Percentiles rank a stretch among this genome's conserved stretches.
Conservation (phyloP, 257 asterid species). For the Nicotiana otophora region DNA sequence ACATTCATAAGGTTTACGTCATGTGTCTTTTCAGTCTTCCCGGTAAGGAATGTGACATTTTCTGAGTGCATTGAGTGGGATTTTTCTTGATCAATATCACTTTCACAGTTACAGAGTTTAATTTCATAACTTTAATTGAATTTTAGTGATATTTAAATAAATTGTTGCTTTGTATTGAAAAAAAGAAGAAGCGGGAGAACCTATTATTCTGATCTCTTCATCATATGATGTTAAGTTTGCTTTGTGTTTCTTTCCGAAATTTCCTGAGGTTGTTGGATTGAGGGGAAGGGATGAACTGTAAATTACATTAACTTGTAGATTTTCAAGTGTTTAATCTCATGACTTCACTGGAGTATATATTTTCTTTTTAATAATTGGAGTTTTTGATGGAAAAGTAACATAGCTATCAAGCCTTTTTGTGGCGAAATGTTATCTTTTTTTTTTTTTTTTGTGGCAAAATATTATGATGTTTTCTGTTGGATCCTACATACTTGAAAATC, state of each 20-base stretch:
- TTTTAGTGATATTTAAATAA: background rate
- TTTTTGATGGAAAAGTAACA: conserved; percentile 3
- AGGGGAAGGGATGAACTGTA: background rate
- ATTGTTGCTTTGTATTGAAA: background rate
- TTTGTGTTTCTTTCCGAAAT: background rate
- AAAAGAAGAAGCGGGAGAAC: background rate
- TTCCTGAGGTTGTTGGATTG: background rate
- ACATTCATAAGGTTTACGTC: background rate
- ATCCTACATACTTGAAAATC: background rate
- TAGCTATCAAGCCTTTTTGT: background rate
- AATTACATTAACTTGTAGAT: background rate
- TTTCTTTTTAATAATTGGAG: background rate
- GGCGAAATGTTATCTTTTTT: background rate
- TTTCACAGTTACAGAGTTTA: background rate
- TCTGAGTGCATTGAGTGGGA: background rate
- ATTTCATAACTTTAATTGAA: background rate
- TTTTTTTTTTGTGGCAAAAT: background rate
- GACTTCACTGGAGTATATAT: background rate
- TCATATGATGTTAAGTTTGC: background rate
- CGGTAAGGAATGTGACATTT: background rate
- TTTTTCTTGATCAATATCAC: background rate
- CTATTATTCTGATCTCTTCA: background rate
- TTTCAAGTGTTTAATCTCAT: background rate
- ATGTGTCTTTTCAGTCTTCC: background rate
- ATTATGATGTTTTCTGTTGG: background rate